Evolutionary conservation across 768 basidiomycete species (phyloP), one percentile per base, ranked within the genome.

Genomic region (Collybiopsis luxurians): DNA sequence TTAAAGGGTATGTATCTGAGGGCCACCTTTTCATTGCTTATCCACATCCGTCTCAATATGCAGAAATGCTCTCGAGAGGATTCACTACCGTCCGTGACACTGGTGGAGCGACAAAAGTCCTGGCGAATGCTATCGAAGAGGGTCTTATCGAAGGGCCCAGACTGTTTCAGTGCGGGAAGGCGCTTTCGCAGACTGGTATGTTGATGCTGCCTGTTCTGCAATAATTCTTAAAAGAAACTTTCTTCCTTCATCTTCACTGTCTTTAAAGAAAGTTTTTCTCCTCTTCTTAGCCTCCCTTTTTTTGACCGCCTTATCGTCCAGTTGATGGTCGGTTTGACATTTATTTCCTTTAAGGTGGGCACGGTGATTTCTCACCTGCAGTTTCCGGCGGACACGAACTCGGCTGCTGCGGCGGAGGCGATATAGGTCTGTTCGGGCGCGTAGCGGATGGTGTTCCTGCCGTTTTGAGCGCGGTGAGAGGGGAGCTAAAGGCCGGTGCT

Each of bases 31-130:
- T 15, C 19, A 21, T 3, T n/a, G 12, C 24, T 9, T 6, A 26
- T 30, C 31, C 0, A 39, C 27, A n/a, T 12, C 3, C 31, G 23
- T 7, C 13, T 47, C 13, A 4, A 7, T 7, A 4, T 7, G 13
- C 38, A 73, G 72, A 73, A 56, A 75, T 75, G 73, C 71, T 75
- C 2, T 40, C 59, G 4, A 62, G 73, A 9, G 75, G 76, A 0
- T 75, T 75, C 58, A 77, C 75, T 0, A 73, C 72, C 15, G 72
- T 74, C 4, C 66, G 76, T 9, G 75, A 75, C 55, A 71, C 69
- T 6, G 73, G 73, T 39, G 76, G 74, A 13, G 75, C 73, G 1
- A 71, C 66, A 36, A 75, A 73, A 57, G 60, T 68, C 2, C 64
- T 73, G n/a, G 73, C 74, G n/a, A 62, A 64, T 17, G 71, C 75